Conservation (phyloP, 768 basidiomycete species). For the button mushroom (Agaricus bisporus) region DNA sequence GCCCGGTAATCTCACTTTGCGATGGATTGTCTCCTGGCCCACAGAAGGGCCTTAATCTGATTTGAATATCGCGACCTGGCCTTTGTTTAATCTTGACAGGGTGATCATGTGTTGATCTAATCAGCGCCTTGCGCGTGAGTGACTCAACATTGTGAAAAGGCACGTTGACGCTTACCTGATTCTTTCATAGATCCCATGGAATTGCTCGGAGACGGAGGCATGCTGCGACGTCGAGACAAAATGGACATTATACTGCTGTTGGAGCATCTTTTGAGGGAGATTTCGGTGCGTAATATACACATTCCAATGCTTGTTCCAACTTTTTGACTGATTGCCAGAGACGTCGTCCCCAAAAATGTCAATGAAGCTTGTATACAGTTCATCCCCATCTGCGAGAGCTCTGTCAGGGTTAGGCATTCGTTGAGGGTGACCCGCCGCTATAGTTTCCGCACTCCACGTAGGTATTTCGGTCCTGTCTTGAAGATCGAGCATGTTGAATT, state of each 20-base stretch:
- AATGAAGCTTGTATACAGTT: conserved; percentile 25
- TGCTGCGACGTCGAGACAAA: conserved; percentile 34
- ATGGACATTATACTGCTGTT: conserved; percentile 30
- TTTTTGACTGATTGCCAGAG: conserved; percentile 37
- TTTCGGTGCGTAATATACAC: conserved; percentile 31
- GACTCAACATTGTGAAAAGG: not conserved
- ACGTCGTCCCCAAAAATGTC: conserved; percentile 35
- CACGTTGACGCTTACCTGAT: conserved; percentile 21
- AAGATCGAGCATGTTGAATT: conserved; percentile 17
- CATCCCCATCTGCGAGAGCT: conserved; percentile 22
- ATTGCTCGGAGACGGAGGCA: conserved; percentile 32
- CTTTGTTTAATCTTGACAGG: conserved; percentile 28
- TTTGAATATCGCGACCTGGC: conserved; percentile 15
- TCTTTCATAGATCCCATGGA: conserved; percentile 22
- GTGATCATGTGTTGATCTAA: conserved; percentile 23
- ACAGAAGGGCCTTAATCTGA: conserved; percentile 23
- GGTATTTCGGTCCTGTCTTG: conserved; percentile 14
- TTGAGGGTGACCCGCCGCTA: conserved; percentile 14
- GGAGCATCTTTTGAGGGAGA: conserved; percentile 26
- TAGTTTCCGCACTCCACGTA: conserved; percentile 15
- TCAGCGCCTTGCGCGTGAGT: not conserved
- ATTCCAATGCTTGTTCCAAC: conserved; percentile 41
- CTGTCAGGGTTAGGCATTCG: conserved; percentile 29
- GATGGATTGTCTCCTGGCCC: conserved; percentile 33
- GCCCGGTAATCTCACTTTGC: conserved; percentile 30